phyloP scores from a whole-genome alignment of 345 rosid species.

The Gynandropsis gynandra region DNA sequence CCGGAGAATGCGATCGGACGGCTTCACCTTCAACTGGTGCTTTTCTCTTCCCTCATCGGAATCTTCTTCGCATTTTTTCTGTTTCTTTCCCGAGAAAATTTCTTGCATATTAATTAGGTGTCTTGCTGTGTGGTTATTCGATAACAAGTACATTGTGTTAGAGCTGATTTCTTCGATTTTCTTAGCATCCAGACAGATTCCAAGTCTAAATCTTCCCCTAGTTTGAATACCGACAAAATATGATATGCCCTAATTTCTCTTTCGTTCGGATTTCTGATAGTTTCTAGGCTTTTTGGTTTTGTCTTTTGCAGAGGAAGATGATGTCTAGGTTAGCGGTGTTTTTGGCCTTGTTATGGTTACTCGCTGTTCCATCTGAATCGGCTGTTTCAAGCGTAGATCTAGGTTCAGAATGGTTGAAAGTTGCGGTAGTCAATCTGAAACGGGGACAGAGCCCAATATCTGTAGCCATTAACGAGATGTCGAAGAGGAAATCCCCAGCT shows the following conservation, averaged over 20 bases:
- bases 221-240: not conserved
- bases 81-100: constrained; percentile 15
- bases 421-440: constrained; percentile 80
- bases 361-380: constrained; percentile 41
- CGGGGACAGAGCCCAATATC: constrained; percentile 88
- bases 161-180: constrained; percentile 19
- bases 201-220: constrained; percentile 8
- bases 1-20: constrained; percentile 31
- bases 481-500: constrained; percentile 90
- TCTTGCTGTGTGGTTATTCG: constrained; percentile 2
- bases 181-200: constrained; percentile 14
- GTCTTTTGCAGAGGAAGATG: constrained; percentile 25
- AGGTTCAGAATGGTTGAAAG: constrained; percentile 92
- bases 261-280: not conserved
- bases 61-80: not conserved
- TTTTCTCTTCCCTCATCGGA: constrained; percentile 9
- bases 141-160: not conserved
- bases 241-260: not conserved
- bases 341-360: constrained; percentile 29
- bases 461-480: constrained; percentile 96
- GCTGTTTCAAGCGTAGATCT: constrained; percentile 94
- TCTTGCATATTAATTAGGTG: constrained; percentile 6
- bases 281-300: constrained; percentile 5
- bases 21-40: constrained; percentile 26
- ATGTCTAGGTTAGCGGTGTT: constrained; percentile 28